These are phyloP conservation scores for Phoenix roebelenii DNA, from an alignment of 176 grass and related monocot species.

Conservation along the genomic window DNA sequence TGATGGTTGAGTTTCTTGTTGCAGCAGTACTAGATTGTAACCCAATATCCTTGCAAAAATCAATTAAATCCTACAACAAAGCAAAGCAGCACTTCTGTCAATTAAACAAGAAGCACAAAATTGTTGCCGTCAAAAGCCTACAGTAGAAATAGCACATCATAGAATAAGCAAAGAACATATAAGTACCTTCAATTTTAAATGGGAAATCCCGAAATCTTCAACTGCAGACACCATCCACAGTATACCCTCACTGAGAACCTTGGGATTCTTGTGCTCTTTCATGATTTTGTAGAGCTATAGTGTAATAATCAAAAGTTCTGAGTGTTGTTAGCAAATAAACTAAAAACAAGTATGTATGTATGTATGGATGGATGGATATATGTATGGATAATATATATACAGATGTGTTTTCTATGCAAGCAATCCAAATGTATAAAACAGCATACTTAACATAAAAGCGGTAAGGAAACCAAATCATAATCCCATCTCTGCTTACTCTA, in stretches of 20 bases:
- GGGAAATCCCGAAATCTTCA: not conserved
- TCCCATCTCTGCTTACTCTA: conserved; percentile 38
- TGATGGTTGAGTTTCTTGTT: conserved; percentile 89
- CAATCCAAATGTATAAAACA: not conserved
- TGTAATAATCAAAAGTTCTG: not conserved
- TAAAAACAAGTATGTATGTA: not conserved
- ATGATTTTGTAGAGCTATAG: not conserved
- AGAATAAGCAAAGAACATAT: not conserved
- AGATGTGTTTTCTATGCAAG: not conserved
- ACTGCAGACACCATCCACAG: not conserved
- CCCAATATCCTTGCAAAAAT: conserved; percentile 97
- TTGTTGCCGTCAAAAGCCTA: no score
- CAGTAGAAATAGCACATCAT: not conserved
- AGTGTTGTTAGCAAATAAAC: not conserved
- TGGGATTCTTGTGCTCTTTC: conserved; percentile 11
- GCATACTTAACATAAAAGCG: not conserved
- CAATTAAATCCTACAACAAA: conserved; percentile 75
- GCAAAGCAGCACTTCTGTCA: not conserved
- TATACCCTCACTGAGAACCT: not conserved
- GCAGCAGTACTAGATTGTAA: conserved; percentile 76
- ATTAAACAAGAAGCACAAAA: conserved; percentile 8
- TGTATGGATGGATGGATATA: not conserved
- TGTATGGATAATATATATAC: conserved; percentile 1
- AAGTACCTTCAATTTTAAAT: conserved; percentile 87
- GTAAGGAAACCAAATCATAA: not conserved